phyloP scores from a whole-genome alignment of 306 rosid species.

The Ormosia emarginata region DNA sequence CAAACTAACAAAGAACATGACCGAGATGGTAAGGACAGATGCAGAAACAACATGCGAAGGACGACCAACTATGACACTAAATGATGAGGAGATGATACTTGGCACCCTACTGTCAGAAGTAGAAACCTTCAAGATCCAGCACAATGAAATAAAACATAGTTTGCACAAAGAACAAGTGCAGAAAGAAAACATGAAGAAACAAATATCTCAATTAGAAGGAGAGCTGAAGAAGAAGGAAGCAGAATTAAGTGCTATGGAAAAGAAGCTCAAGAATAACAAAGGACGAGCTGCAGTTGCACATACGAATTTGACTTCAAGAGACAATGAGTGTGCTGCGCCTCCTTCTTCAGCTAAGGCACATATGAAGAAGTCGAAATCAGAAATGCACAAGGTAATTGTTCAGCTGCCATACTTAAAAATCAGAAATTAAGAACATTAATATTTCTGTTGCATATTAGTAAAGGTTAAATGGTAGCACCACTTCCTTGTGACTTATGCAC shows the following conservation, averaged over 20 bases:
- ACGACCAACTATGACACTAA: background rate
- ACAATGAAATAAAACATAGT: constrained; percentile 41
- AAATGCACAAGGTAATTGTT: constrained; percentile 47
- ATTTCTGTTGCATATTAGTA: background rate
- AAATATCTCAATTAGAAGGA: constrained; percentile 52
- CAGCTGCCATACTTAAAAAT: background rate
- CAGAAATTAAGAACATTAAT: background rate
- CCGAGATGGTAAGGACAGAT: constrained; percentile 19
- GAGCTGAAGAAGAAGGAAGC: constrained; percentile 64
- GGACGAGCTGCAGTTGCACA: constrained; percentile 35
- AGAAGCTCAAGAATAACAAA: constrained; percentile 51
- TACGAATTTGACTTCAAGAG: constrained; percentile 27
- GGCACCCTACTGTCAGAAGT: constrained; percentile 48
- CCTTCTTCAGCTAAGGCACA: constrained; percentile 17
- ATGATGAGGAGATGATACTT: constrained; percentile 37
- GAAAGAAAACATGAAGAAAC: constrained; percentile 60
- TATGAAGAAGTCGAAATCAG: constrained; percentile 35
- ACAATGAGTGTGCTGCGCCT: constrained; percentile 21
- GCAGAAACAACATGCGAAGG: constrained; percentile 23
- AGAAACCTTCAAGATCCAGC: constrained; percentile 49
- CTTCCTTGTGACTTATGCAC: background rate
- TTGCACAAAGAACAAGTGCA: constrained; percentile 50
- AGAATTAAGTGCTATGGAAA: constrained; percentile 42
- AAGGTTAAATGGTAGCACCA: constrained; percentile 2
- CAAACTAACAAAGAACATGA: constrained; percentile 28